These are phyloP conservation scores for Acacia concinna DNA, from an alignment of 331 rosid genomes.

Conservation along the genomic window DNA sequence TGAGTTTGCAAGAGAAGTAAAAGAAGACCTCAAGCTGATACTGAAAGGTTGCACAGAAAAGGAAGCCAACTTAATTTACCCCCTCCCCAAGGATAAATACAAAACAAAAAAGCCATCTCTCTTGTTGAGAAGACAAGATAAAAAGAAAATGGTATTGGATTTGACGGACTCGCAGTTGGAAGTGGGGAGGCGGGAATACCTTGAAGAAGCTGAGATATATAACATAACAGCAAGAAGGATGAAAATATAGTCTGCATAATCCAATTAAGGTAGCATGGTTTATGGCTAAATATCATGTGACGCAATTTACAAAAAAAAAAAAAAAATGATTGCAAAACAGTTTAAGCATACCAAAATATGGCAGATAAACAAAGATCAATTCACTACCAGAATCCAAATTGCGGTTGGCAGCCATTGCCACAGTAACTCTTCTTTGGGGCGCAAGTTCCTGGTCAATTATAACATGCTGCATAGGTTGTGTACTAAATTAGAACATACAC, in stretches of 20 bases:
- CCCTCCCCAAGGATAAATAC: not conserved
- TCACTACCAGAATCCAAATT: slow-evolving; percentile 69
- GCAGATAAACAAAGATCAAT: slow-evolving; percentile 6
- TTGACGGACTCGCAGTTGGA: not conserved
- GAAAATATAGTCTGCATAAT: not conserved
- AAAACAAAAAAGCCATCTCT: not conserved
- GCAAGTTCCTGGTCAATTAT: slow-evolving; percentile 71
- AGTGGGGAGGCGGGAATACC: not conserved
- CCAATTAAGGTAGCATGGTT: slow-evolving; percentile 1
- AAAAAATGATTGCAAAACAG: slow-evolving; percentile 1
- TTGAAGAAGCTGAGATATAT: not conserved
- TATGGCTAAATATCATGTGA: not conserved
- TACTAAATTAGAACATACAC: slow-evolving; percentile 35
- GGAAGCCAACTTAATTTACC: not conserved
- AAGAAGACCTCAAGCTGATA: slow-evolving; percentile 11
- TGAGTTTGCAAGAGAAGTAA: slow-evolving; percentile 8
- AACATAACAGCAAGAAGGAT: slow-evolving; percentile 9
- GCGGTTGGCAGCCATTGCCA: slow-evolving; percentile 91
- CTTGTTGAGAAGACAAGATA: not conserved
- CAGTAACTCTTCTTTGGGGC: slow-evolving; percentile 85
- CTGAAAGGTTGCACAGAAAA: not conserved
- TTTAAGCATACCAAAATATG: slow-evolving; percentile 17
- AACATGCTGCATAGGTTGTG: slow-evolving; percentile 60
- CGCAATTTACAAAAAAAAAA: slow-evolving; percentile 1
- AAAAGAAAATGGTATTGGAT: not conserved